Base-by-base conservation (phyloP, 768 basidiomycete species). In the Termitomyces sp. region DNA sequence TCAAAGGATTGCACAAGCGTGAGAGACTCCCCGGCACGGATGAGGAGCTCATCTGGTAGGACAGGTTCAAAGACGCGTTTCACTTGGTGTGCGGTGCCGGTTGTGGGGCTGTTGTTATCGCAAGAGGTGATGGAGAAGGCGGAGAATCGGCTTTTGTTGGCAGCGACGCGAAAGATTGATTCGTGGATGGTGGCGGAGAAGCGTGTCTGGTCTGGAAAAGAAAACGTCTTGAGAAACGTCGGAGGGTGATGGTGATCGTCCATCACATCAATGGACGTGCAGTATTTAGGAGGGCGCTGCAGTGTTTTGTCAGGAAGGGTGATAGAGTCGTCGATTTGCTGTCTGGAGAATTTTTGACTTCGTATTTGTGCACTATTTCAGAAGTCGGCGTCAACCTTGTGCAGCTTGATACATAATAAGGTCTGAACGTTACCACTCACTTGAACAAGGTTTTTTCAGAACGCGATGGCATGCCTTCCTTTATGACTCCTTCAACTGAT, bases 11-110 rank as follows among this genome's bases (percentile, higher is more conserved):
- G 82, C 3, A 90, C 76, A 32, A 91, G 72, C 1, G 79, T 81
- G 44, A 92, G 71, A 38, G 74, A 74, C 68, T 93, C 88, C 41
- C 87, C 86, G 13, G 78, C 65, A 36, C 65, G 68, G 59, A 88
- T 59, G 36, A 84, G 72, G 30, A 92, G 75, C 68, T 93, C 90
- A 70, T 93, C 90, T 0, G 88, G 86, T 3, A 92, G 82, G 26
- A 88, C 78, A 8, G 90, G 86, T 56, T 74, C 76, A 68, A 89
- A 92, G 2, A 80, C 56, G 66, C 89, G 89, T 35, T 80, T 82
- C 59, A 89, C 81, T 70, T 81, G 82, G 63, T 84, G 82, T 28
- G 71, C 66, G 1, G 71, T 70, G 4, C 77, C 76, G 38, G 70
- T 59, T 38, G 74, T 72, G 7, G 70, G 64, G 40, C 59, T 69